These are phyloP conservation scores for Bisporella sp. DNA, from an alignment of 2,329 filamentous ascomycete species.

Conservation along the genomic window DNA sequence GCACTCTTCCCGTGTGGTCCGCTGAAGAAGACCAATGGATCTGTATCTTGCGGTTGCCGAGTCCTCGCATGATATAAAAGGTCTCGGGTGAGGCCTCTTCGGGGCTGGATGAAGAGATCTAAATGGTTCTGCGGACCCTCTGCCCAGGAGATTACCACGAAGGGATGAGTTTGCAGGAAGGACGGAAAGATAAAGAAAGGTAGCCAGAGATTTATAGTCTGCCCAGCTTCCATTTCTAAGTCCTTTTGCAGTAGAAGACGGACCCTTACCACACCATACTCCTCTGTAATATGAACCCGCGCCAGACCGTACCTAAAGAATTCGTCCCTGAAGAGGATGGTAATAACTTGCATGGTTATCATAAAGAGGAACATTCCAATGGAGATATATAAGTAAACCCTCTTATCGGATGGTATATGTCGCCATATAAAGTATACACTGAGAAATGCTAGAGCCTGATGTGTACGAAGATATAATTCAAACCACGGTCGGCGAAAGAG, in stretches of 20 bases:
- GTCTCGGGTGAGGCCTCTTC: conserved; percentile 22
- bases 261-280: conserved; percentile 4
- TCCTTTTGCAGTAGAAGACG: conserved; percentile 8
- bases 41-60: neutral
- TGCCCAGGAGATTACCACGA: conserved; percentile 23
- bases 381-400: conserved; percentile 10
- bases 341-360: too few relatives aligned
- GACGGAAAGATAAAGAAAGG: conserved; percentile 13
- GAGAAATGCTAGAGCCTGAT: conserved; percentile 10
- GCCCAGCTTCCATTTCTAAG: conserved; percentile 13
- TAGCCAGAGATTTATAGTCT: conserved; percentile 14
- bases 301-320: neutral
- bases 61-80: conserved; percentile 14
- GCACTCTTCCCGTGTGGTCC: conserved; percentile 26
- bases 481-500: conserved; percentile 12
- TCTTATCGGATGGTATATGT: conserved; percentile 7
- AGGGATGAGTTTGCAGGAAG: conserved; percentile 23
- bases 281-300: conserved; percentile 4
- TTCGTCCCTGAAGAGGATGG: too few relatives aligned
- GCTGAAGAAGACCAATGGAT: conserved; percentile 22
- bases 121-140: conserved; percentile 11
- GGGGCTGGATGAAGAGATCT: conserved; percentile 27
- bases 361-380: conserved; percentile 12
- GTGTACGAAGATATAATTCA: conserved; percentile 12
- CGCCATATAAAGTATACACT: conserved; percentile 9